phyloP scores from a whole-genome alignment of 179 eudicot genomes.

The Heliamphora pulchella region DNA sequence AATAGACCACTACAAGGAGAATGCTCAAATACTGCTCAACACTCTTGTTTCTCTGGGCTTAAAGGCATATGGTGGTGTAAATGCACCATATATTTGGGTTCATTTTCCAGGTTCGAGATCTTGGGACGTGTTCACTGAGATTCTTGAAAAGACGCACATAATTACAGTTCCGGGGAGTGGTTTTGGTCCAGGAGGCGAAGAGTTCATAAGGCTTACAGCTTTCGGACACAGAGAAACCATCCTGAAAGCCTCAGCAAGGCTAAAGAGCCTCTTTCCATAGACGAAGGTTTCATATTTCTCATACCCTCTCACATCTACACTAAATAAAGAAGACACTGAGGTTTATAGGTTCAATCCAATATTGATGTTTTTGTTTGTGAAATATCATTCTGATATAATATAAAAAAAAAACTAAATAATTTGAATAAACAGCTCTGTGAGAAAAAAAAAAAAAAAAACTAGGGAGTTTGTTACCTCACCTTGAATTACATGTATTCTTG shows the following conservation, averaged over 20 bases:
- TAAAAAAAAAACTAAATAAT: not conserved
- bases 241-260: conserved; percentile 59
- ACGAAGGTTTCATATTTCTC: not conserved
- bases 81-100: conserved; percentile 96
- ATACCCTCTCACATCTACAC: not conserved
- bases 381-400: not conserved
- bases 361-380: not conserved
- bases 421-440: not conserved
- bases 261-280: conserved; percentile 33
- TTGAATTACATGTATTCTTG: too few species aligned
- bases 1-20: conserved; percentile 87
- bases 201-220: conserved; percentile 84
- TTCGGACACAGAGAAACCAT: conserved; percentile 72
- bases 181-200: conserved; percentile 94
- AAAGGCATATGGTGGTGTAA: conserved; percentile 82
- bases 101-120: conserved; percentile 92
- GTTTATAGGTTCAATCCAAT: too few species aligned
- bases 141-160: conserved; percentile 89
- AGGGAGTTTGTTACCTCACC: not conserved
- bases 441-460: not conserved
- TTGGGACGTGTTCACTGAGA: conserved; percentile 93
- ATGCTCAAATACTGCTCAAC: conserved; percentile 65
- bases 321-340: not conserved
- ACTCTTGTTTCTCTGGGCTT: conserved; percentile 86
- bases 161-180: conserved; percentile 95